Evolutionary conservation across 495 filamentous ascomycete species (phyloP), one percentile per base, ranked within the genome.

Genomic region (Podospora anserina): DNA sequence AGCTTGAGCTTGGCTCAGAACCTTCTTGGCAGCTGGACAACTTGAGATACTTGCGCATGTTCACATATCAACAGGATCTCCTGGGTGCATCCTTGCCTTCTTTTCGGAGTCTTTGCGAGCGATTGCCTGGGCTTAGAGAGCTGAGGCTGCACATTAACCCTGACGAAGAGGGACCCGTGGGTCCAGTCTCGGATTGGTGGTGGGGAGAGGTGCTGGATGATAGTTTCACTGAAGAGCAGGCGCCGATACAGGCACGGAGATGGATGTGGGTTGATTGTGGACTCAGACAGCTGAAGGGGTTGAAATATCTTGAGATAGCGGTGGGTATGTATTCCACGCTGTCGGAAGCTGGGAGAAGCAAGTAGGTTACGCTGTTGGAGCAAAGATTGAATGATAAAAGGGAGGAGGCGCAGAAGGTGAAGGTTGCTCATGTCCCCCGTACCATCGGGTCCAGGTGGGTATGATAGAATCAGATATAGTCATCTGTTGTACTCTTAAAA

Each of bases 41-140:
- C 1, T 73, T 82, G 76, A 72, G 76, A 5, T 78, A 70, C 30
- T 76, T 70, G 0, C 62, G 78, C 9, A 63, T 80, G 4, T 75
- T 80, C 58, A 34, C 79, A 3, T 66, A 68, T 16, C 69, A 66
- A 13, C 59, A 71, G n/a, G 74, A 79, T 34, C 27, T 56, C 19
- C 34, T 39, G 58, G 15, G 5, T 18, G 55, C 55, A n/a, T 57
- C 18, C 18, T 13, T 5, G 20, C 9, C 7, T 13, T 13, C 5
- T 5, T 5, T 57, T n/a, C 53, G 63, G 57, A 71, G 71, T 32
- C 63, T 80, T 0, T 81, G 78, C 66, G 71, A 59, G 20, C 55
- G 16, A 65, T 1, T 79, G 76, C 5, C 20, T 2, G 76, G 76
- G 2, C 63, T 80, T 6, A 59, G 68, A 5, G 58, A 20, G 4